phyloP scores from a whole-genome alignment of 2,329 filamentous ascomycete genomes.

The Arthrobotrys conoides region DNA sequence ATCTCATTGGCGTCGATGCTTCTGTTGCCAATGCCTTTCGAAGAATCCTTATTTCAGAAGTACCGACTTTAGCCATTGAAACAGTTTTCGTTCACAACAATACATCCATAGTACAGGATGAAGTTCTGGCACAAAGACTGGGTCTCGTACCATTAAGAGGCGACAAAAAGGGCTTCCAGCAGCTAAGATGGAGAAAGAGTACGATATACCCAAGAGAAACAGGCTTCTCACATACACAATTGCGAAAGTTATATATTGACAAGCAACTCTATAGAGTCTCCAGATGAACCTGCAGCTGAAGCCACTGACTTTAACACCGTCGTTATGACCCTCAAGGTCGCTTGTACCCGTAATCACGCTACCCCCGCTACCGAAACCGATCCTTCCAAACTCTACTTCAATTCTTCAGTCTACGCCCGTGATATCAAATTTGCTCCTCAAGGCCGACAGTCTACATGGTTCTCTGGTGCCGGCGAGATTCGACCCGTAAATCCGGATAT shows the following conservation, averaged over 20 bases:
- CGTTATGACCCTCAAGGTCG: conserved; percentile 80
- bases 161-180: conserved; percentile 79
- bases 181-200: conserved; percentile 66
- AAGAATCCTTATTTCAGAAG: conserved; percentile 93
- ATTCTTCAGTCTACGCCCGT: conserved; percentile 84
- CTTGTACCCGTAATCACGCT: conserved; percentile 83
- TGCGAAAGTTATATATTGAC: neutral
- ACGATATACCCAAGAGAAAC: neutral
- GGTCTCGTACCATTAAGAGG: conserved; percentile 92
- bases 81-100: conserved; percentile 94
- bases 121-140: conserved; percentile 90
- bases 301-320: conserved; percentile 88
- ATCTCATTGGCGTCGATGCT: conserved; percentile 90
- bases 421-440: conserved; percentile 83
- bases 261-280: conserved; percentile 20
- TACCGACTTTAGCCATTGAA: conserved; percentile 94
- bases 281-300: conserved; percentile 68
- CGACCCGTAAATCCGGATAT: conserved; percentile 90
- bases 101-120: conserved; percentile 97
- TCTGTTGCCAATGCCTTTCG: conserved; percentile 97
- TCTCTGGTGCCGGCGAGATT: conserved; percentile 76
- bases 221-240: neutral
- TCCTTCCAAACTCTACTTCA: conserved; percentile 84
- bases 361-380: conserved; percentile 82
- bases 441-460: conserved; percentile 79